phyloP scores from a whole-genome alignment of 2,329 filamentous ascomycete genomes.

The Didymella keratinophila region DNA sequence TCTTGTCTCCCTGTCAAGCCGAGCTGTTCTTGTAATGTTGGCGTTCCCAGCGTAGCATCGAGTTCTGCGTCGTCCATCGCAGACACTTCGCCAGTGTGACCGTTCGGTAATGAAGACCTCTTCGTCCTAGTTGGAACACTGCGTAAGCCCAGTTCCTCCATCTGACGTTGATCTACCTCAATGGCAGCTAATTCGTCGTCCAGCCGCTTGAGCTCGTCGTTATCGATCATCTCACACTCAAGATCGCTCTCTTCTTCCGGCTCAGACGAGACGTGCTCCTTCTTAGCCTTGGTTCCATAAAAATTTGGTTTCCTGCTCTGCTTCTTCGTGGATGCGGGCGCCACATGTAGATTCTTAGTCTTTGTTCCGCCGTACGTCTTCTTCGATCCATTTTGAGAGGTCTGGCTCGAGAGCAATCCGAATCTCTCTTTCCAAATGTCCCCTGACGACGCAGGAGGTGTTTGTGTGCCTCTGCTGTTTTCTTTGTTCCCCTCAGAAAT shows the following conservation, averaged over 20 bases:
- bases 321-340: neutral
- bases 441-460: slow-evolving; percentile 9
- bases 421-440: slow-evolving; percentile 1
- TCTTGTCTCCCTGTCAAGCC: slow-evolving; percentile 12
- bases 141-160: slow-evolving; percentile 1
- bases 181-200: neutral
- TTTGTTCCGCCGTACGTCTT: slow-evolving; percentile 8
- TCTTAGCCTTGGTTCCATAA: neutral
- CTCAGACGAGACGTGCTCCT: neutral
- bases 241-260: neutral
- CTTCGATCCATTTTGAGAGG: slow-evolving; percentile 11
- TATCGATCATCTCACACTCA: neutral
- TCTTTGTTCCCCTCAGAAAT: slow-evolving; percentile 29
- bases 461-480: slow-evolving; percentile 8
- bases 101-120: neutral
- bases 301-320: neutral
- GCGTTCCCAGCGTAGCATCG: neutral
- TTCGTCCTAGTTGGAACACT: slow-evolving; percentile 5
- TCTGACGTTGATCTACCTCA: neutral
- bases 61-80: slow-evolving; percentile 2
- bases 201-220: neutral
- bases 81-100: neutral
- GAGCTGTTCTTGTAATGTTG: slow-evolving; percentile 28
- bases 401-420: slow-evolving; percentile 16
- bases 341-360: slow-evolving; percentile 26